Evolutionary conservation across 2,329 filamentous ascomycete genomes (phyloP), one percentile per base, ranked within the genome.

Genomic region (Bipolaris cookei): DNA sequence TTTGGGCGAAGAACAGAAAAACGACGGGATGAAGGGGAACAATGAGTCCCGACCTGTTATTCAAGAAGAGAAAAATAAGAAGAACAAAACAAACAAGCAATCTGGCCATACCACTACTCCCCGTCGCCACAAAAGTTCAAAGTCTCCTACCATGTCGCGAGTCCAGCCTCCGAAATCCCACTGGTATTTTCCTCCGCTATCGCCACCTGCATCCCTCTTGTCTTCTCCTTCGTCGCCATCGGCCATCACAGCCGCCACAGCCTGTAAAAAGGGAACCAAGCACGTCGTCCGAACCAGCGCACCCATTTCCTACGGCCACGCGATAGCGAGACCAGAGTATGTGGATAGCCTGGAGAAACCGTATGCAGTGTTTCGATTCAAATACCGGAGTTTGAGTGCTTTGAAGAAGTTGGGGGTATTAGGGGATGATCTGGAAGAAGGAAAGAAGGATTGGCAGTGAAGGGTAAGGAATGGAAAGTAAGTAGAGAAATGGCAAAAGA

Each of bases 291-390:
- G 63, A 16, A 61, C 66, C 0, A 78, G 78, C 11, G 67, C 67
- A 51, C 78, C 76, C 1, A 71, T 67, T 1, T 54, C 65, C 14
- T 81, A 81, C 54, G 60, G 66, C 1, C 79, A 82, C 58, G 63
- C 65, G 0, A 60, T 74, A 0, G 67, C 67, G 1, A 60, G 73
- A 3, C 79, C 79, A 2, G 66, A 72, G 37, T 82, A 82, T 56
- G 39, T 81, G 4, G 80, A 82, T 61, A 51, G 58, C 0, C 28
- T 74, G 2, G 67, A 69, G 1, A 63, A 51, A 14, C 71, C 74
- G 21, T 82, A 80, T 56, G 80, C 79, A 0, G 76, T 82, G 10
- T 82, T 82, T 64, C 73, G 74, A n/a, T 82, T 82, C 74, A 79
- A 79, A 51, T 82, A 81, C 56, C 74, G 80, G 2, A 76, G 70